These are phyloP conservation scores for Epichloe amarillans DNA, from an alignment of 2,329 filamentous ascomycete genomes.

Conservation along the genomic window DNA sequence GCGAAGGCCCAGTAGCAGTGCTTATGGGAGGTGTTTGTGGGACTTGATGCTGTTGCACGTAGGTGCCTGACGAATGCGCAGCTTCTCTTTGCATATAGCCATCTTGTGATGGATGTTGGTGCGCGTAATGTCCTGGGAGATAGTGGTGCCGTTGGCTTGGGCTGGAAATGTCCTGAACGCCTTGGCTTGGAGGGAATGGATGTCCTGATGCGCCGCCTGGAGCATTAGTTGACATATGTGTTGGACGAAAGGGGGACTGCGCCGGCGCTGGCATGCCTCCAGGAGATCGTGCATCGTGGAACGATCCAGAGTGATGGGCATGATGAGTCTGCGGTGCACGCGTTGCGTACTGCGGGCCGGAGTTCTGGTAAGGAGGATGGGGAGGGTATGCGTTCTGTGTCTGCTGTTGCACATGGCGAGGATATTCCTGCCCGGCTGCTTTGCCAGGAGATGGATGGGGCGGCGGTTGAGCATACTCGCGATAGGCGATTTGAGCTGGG, in stretches of 20 bases:
- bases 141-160: slow-evolving; percentile 41
- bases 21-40: slow-evolving; percentile 37
- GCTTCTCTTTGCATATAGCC: slow-evolving; percentile 30
- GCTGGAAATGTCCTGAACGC: slow-evolving; percentile 30
- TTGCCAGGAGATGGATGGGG: slow-evolving; percentile 35
- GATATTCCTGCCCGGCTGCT: slow-evolving; percentile 32
- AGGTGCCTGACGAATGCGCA: slow-evolving; percentile 23
- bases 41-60: slow-evolving; percentile 28
- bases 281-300: slow-evolving; percentile 37
- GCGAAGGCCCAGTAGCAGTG: slow-evolving; percentile 23
- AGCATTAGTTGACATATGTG: slow-evolving; percentile 27
- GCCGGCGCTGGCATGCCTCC: slow-evolving; percentile 22
- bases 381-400: slow-evolving; percentile 24
- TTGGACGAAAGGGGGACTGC: slow-evolving; percentile 32
- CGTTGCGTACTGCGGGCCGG: slow-evolving; percentile 26
- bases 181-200: slow-evolving; percentile 34
- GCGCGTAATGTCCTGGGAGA: slow-evolving; percentile 28
- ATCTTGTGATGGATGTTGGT: slow-evolving; percentile 28
- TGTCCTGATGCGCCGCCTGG: slow-evolving; percentile 32
- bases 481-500: slow-evolving; percentile 32
- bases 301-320: slow-evolving; percentile 25
- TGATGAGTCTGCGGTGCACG: slow-evolving; percentile 28
- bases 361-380: slow-evolving; percentile 24
- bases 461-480: slow-evolving; percentile 31
- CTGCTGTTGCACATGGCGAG: slow-evolving; percentile 18